phyloP scores from a whole-genome alignment of 1,284 basidiomycete species.

The Cryptococcus sp. region DNA sequence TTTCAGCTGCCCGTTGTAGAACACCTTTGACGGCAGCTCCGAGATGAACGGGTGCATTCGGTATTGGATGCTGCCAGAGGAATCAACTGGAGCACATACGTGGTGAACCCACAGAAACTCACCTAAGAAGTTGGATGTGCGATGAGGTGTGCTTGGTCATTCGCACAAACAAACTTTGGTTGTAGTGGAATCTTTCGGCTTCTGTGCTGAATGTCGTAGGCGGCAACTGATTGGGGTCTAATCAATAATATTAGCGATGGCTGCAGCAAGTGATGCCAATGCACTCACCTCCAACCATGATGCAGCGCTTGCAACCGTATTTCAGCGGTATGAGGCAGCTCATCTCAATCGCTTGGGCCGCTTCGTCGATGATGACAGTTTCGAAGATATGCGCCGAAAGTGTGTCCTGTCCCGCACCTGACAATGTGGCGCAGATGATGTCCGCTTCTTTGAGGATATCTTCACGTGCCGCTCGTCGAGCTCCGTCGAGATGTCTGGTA shows the following conservation, averaged over 20 bases:
- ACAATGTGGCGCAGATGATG: slow-evolving; percentile 91
- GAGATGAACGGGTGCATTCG: slow-evolving; percentile 99
- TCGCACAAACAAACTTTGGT: slow-evolving; percentile 90
- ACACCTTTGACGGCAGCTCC: slow-evolving; percentile 80
- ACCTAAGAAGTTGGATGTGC: slow-evolving; percentile 89
- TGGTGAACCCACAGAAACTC: slow-evolving; percentile 21
- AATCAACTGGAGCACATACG: neutral
- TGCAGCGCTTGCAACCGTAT: slow-evolving; percentile 79
- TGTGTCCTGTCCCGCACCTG: slow-evolving; percentile 87
- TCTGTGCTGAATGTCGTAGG: slow-evolving; percentile 92
- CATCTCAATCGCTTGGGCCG: slow-evolving; percentile 94
- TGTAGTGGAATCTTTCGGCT: slow-evolving; percentile 78
- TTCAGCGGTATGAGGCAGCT: slow-evolving; percentile 96
- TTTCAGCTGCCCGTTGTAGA: slow-evolving; percentile 78
- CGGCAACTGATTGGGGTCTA: slow-evolving; percentile 94
- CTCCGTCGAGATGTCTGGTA: slow-evolving; percentile 71
- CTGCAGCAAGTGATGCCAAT: neutral
- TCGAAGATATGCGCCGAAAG: slow-evolving; percentile 87
- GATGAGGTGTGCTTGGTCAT: slow-evolving; percentile 76
- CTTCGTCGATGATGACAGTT: slow-evolving; percentile 97
- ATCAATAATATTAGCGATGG: slow-evolving; percentile 1
- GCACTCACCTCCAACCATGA: slow-evolving; percentile 87
- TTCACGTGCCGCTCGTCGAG: slow-evolving; percentile 69
- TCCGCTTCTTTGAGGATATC: slow-evolving; percentile 84
- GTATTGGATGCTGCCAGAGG: slow-evolving; percentile 75